Percentiles rank a stretch among this genome's conserved stretches.
Evolutionary conservation across 768 basidiomycete species (phyloP).

Genomic region (Calocybe gangraenosa): DNA sequence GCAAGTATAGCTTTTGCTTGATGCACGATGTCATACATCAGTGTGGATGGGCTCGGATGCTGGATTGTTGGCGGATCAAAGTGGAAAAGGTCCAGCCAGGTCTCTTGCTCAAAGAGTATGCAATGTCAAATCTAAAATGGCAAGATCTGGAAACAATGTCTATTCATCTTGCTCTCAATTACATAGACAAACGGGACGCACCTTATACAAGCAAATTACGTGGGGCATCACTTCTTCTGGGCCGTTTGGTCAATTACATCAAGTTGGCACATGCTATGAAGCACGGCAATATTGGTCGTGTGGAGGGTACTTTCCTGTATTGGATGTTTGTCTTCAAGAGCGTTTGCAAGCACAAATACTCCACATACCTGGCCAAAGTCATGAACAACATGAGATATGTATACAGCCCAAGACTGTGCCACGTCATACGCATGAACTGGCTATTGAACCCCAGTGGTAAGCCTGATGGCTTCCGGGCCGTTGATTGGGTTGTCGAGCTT

Average conservation of each 20-base stretch:
- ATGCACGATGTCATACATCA: constrained; percentile 29
- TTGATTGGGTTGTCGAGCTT: constrained; percentile 29
- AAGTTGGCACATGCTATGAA: constrained; percentile 30
- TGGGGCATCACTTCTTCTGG: constrained; percentile 24
- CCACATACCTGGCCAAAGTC: constrained; percentile 21
- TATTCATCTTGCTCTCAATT: not conserved
- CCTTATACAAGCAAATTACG: constrained; percentile 19
- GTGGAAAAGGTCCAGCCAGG: constrained; percentile 9
- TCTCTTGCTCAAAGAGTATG: not conserved
- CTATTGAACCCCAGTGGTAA: constrained; percentile 28
- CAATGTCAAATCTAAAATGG: constrained; percentile 3
- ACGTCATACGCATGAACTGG: not conserved
- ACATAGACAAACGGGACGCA: not conserved
- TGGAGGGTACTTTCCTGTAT: constrained; percentile 19
- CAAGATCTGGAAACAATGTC: constrained; percentile 14
- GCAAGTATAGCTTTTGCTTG: constrained; percentile 25
- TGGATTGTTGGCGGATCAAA: constrained; percentile 23
- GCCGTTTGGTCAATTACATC: constrained; percentile 30
- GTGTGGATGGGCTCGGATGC: constrained; percentile 12
- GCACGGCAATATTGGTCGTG: constrained; percentile 23
- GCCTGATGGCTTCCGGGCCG: constrained; percentile 16
- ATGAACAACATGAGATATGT: constrained; percentile 20
- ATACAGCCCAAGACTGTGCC: constrained; percentile 13
- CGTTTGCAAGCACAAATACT: constrained; percentile 30
- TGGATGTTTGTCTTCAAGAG: constrained; percentile 27